These are phyloP conservation scores for Botryosphaeria dothidea DNA, from an alignment of 2,329 filamentous ascomycete species.

Conservation along the genomic window DNA sequence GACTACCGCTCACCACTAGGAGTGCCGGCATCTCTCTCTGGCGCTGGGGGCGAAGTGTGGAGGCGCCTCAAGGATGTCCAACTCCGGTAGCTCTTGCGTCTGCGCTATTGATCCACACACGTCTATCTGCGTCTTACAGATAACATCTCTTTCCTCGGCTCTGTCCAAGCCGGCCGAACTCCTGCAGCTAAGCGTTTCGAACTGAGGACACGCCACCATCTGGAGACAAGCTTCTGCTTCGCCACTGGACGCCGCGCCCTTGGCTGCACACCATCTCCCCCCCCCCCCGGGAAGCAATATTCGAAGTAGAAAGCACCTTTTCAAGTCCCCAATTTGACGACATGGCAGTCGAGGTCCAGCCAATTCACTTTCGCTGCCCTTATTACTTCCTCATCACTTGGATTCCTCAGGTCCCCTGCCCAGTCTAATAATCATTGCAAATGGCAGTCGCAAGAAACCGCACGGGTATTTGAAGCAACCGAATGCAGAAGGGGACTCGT, in stretches of 20 bases:
- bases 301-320: too few relatives aligned
- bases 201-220: neutral
- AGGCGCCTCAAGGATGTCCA: neutral
- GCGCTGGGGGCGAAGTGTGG: neutral
- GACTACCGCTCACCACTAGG: neutral
- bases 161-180: neutral
- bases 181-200: neutral
- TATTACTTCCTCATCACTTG: too few relatives aligned
- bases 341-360: neutral
- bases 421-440: too few relatives aligned
- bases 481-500: too few relatives aligned
- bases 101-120: neutral
- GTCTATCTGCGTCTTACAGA: neutral
- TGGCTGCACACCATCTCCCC: neutral
- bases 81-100: constrained; percentile 3
- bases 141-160: neutral
- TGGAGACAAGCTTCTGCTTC: neutral
- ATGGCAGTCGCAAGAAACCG: too few relatives aligned
- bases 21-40: neutral
- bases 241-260: neutral
- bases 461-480: too few relatives aligned
- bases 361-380: too few relatives aligned
- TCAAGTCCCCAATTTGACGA: neutral
- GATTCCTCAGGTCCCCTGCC: too few relatives aligned
- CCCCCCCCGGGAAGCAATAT: neutral